Base-by-base conservation (phyloP, 495 filamentous ascomycete species). In the Xylaria bambusicola region DNA sequence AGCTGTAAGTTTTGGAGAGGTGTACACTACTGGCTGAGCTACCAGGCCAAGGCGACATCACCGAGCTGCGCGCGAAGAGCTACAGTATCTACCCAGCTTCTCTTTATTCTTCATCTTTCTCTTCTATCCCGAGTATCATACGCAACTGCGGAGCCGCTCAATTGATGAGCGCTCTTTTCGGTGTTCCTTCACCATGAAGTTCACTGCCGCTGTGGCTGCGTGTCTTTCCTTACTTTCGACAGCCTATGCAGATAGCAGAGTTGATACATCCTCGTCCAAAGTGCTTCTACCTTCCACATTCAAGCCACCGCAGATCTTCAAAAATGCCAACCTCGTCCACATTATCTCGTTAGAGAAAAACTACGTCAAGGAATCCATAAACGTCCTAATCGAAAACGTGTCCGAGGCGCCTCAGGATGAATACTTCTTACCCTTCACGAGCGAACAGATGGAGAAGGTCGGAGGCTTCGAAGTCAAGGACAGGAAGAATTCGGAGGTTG, bases 321-420 rank as follows among this genome's bases (percentile, higher is more conserved):
- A 91, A 73, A 96, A 98, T 73, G 80, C 82, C 63, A 98, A 98
- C 73, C 71, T 97, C 23, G 86, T 98, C 53, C 90, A 96, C 59
- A 87, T 89, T 55, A 87, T 92, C 65, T 97, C 96, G 66, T 73
- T 97, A 54, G 93, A 97, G 69, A 97, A 97, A 77, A 87, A 85
- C 59, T 98, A 93, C 67, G 85, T 85, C 20, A 88, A 90, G 65
- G 92, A 98, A 71, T 88, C 84, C 12, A 84, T 97, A 81, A 97
- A 98, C 77, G 89, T 96, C 8, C 80, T 96, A 26, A 87, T 98
- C 50, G 91, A 98, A 81, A 98, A 98, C 75, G 77, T 88, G 63
- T 85, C 82, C 36, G 74, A 73, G 23, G 75, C 86, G 50, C 82
- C 91, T 9, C 94, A 98, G 69, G 81, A 81, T 74, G 87, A 93